Evolutionary conservation across 2,329 filamentous ascomycete species (phyloP).

Genomic region (Pseudogymnoascus sp.): DNA sequence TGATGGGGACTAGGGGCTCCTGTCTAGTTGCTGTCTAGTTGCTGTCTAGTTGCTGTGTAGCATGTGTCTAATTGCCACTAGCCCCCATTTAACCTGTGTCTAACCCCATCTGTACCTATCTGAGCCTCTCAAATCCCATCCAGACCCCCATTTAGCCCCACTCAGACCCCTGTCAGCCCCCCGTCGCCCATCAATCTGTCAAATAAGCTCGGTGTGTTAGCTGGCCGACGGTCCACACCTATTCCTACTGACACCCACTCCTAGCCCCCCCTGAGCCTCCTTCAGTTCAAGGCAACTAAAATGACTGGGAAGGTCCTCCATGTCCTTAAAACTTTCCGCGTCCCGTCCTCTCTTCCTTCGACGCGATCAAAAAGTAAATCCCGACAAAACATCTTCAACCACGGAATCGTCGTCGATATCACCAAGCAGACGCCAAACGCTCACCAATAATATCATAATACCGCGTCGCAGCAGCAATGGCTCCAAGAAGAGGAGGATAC

Average conservation of each 20-base stretch:
- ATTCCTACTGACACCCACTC: neutral
- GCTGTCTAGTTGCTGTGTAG: neutral
- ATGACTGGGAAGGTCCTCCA: too few species aligned
- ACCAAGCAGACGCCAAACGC: neutral
- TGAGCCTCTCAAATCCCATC: neutral
- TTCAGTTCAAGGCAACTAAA: neutral
- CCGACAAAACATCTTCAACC: neutral
- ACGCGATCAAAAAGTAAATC: neutral
- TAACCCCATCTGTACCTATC: neutral
- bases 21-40: neutral
- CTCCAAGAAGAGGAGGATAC: slow-evolving; percentile 3
- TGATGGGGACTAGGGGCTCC: neutral
- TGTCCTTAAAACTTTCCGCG: neutral
- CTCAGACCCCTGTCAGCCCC: neutral
- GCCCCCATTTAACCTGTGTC: neutral
- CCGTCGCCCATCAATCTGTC: neutral
- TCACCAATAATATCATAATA: neutral
- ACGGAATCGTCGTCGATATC: neutral
- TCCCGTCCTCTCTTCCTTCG: neutral
- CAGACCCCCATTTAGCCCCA: neutral
- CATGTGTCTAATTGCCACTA: neutral
- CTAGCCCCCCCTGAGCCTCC: neutral
- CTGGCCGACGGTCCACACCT: neutral
- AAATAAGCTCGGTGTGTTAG: slow-evolving; percentile 1
- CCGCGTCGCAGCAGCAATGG: neutral